These are phyloP conservation scores for Candida mesenterica DNA, from an alignment of 1,139 yeast genomes.

Conservation along the genomic window DNA sequence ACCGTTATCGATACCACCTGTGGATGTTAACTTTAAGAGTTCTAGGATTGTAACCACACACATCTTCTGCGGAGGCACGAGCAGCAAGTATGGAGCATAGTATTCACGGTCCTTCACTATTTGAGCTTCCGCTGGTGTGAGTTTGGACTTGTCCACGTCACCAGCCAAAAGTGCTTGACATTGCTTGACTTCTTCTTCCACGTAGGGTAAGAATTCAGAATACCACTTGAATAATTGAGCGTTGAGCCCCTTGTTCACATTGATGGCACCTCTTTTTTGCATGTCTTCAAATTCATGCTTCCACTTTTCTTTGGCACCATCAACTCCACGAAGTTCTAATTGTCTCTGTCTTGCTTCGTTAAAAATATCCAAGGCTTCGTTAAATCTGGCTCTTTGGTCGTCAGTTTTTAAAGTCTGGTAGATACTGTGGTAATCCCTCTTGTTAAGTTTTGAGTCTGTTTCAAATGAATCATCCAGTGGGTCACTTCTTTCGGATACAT, in stretches of 20 bases:
- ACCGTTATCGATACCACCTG: slow-evolving; percentile 80
- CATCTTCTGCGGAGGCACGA: slow-evolving; percentile 76
- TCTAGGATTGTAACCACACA: slow-evolving; percentile 85
- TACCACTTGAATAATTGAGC: slow-evolving; percentile 80
- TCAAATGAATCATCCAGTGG: slow-evolving; percentile 18
- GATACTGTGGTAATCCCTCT: slow-evolving; percentile 64
- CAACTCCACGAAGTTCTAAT: slow-evolving; percentile 75
- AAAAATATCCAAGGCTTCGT: slow-evolving; percentile 61
- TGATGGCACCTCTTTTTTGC: slow-evolving; percentile 59
- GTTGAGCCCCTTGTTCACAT: slow-evolving; percentile 61
- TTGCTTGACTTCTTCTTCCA: slow-evolving; percentile 60
- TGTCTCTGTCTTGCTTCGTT: slow-evolving; percentile 74
- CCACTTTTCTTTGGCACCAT: slow-evolving; percentile 89
- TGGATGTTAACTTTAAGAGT: slow-evolving; percentile 66
- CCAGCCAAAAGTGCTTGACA: slow-evolving; percentile 37
- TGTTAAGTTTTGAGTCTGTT: slow-evolving; percentile 32
- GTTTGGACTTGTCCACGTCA: slow-evolving; percentile 16
- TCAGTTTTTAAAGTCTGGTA: slow-evolving; percentile 50
- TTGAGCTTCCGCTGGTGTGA: slow-evolving; percentile 27
- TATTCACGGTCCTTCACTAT: slow-evolving; percentile 53
- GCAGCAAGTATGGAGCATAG: slow-evolving; percentile 76
- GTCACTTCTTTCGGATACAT: slow-evolving; percentile 2
- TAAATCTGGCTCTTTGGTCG: slow-evolving; percentile 57
- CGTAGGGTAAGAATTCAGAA: slow-evolving; percentile 63
- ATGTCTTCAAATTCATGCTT: slow-evolving; percentile 74